These are phyloP conservation scores for Penicillium concentricum DNA, from an alignment of 2,329 filamentous ascomycete species.

Conservation along the genomic window DNA sequence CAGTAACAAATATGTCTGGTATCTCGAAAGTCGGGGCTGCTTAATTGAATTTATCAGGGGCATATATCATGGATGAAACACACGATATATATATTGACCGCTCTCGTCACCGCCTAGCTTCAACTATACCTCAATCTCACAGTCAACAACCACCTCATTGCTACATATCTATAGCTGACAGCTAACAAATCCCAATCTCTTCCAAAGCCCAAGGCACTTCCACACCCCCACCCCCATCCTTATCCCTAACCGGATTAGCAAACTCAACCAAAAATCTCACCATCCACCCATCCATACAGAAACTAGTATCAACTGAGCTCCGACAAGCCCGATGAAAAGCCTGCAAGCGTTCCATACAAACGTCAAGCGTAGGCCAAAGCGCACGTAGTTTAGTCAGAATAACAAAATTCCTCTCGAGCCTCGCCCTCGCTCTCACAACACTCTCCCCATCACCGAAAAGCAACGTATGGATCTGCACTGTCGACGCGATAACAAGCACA, in stretches of 20 bases:
- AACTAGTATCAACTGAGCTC: slow-evolving; percentile 37
- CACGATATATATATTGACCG: not conserved
- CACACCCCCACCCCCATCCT: not conserved
- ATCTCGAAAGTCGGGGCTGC: not conserved
- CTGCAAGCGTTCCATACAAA: slow-evolving; percentile 40
- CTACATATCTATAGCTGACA: no score
- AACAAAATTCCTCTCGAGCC: slow-evolving; percentile 48
- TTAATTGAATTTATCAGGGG: not conserved
- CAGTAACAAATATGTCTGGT: not conserved
- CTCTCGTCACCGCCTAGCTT: slow-evolving; percentile 1
- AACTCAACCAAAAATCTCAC: slow-evolving; percentile 34
- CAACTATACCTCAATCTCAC: not conserved
- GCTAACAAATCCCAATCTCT: not conserved
- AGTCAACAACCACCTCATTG: no score
- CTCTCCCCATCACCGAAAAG: slow-evolving; percentile 43
- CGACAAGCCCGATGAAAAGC: slow-evolving; percentile 47
- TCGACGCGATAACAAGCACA: slow-evolving; percentile 49
- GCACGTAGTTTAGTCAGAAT: slow-evolving; percentile 43
- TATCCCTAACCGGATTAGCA: slow-evolving; percentile 13
- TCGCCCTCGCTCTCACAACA: slow-evolving; percentile 35
- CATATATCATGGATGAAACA: not conserved
- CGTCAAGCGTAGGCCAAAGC: slow-evolving; percentile 45
- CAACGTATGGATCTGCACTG: slow-evolving; percentile 49
- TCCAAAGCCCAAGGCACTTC: not conserved
- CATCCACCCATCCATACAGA: slow-evolving; percentile 47